These are phyloP conservation scores for Leishmania tropica DNA, from an alignment of 208 protist species.

Conservation along the genomic window DNA sequence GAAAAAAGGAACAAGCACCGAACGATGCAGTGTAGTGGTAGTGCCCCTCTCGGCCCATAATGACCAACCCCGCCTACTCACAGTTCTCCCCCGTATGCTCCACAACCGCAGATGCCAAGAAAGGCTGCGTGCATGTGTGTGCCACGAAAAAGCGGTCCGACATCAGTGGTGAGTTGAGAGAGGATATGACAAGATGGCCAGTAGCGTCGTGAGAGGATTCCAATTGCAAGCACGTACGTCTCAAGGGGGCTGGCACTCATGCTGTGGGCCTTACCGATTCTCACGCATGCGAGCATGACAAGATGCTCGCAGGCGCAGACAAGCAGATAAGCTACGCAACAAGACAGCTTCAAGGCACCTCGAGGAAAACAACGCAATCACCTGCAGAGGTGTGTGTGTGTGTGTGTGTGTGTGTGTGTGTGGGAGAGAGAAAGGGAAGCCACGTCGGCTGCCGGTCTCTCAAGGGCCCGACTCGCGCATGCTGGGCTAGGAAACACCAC, in stretches of 20 bases:
- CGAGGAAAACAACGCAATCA: background rate
- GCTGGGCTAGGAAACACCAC: background rate
- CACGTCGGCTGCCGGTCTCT: background rate
- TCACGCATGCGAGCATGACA: background rate
- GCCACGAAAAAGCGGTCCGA: background rate
- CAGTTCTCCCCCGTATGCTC: background rate
- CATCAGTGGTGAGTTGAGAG: background rate
- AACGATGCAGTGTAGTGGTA: background rate
- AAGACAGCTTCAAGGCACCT: background rate
- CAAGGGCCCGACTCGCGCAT: background rate
- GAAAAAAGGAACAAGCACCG: background rate
- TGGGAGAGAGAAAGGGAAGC: background rate
- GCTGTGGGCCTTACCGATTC: background rate
- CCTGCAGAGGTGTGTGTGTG: background rate
- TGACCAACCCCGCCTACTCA: background rate
- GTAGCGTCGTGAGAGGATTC: background rate
- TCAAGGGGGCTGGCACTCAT: too few species aligned
- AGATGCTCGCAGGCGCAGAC: background rate
- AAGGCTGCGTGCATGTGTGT: background rate
- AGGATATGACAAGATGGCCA: background rate
- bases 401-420: background rate
- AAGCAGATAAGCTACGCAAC: background rate
- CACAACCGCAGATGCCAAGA: background rate
- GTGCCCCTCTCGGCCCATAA: slow-evolving; percentile 1
- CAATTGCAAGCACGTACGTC: background rate